These are phyloP conservation scores for Yamadazyma phyllophila DNA, from an alignment of 805 yeast genomes.

Conservation along the genomic window DNA sequence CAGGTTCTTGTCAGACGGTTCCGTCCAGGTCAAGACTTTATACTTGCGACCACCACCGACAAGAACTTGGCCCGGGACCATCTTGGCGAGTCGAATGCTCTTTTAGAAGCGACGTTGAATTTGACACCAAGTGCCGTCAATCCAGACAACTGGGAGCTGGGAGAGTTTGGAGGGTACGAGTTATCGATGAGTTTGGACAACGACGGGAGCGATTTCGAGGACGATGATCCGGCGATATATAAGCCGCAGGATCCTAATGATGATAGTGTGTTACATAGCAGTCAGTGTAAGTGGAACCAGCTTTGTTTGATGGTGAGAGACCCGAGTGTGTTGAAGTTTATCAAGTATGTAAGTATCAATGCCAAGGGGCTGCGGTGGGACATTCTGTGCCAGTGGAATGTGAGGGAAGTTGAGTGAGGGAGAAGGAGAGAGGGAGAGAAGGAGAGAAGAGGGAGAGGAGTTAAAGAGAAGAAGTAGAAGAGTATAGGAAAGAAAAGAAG, in stretches of 20 bases:
- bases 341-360: conserved; percentile 83
- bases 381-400: conserved; percentile 74
- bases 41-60: conserved; percentile 72
- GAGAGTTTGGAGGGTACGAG: conserved; percentile 95
- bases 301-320: conserved; percentile 78
- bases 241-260: conserved; percentile 51
- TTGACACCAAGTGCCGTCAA: conserved; percentile 63
- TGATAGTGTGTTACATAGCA: conserved; percentile 74
- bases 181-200: conserved; percentile 70
- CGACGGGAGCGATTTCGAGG: conserved; percentile 41
- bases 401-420: conserved; percentile 35
- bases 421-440: not conserved
- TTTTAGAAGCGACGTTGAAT: conserved; percentile 76
- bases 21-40: conserved; percentile 93
- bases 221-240: conserved; percentile 87
- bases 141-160: conserved; percentile 76
- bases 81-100: conserved; percentile 38
- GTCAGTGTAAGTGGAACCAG: conserved; percentile 82
- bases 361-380: conserved; percentile 97
- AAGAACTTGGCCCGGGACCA: conserved; percentile 33
- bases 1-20: conserved; percentile 78
- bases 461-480: not conserved
- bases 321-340: conserved; percentile 81
- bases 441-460: not conserved
- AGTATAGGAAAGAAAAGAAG: too few relatives aligned